Evolutionary conservation across 2,329 filamentous ascomycete genomes (phyloP), one percentile per base, ranked within the genome.

Genomic region (Fusarium redolens): DNA sequence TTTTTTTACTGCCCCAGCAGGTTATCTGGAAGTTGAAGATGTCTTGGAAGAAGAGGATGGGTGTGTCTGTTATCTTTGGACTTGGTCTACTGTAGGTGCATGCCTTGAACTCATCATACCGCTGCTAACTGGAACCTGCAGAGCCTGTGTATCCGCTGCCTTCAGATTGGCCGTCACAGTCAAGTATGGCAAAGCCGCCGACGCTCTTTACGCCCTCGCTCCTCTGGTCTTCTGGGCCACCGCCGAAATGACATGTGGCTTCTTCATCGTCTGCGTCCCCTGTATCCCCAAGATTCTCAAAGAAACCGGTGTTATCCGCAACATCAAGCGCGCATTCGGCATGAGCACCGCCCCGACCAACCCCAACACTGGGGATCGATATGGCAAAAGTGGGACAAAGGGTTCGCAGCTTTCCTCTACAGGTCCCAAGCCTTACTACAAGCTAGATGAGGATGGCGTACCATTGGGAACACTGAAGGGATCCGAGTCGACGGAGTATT

Each of bases 11-110:
- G 1, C 80, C 80, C 6, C 79, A 81, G 54, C 60, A 65, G 43
- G 65, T 77, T 7, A 80, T 82, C 35, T 81, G 78, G 79, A 71
- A 57, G 9, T 45, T 82, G 33, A 73, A 81, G 14, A 77, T 82
- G 75, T 72, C 72, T 17, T 72, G 76, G 61, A 77, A 67, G 61
- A 79, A 78, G 69, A 81, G 75, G 55, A 4, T 81, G 6, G 79
- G 79, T 52, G 75, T 82, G 17, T 78, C 76, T 2, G 54, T 81
- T 18, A 75, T 82, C 35, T 82, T 82, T 51, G 73, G 78, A 1
- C 41, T 68, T 0, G 61, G 64, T 22, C 18, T 68, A 3, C 38
- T 68, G 61, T 65, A 33, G 43, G 64, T 65, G 13, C 11, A 31
- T 3, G 2, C 3, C 25, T 31, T 2, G 11, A 8, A 1, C 13